Base-by-base conservation (phyloP, 192 early-diverging fungal species). In the Chytriomyces sp. region DNA sequence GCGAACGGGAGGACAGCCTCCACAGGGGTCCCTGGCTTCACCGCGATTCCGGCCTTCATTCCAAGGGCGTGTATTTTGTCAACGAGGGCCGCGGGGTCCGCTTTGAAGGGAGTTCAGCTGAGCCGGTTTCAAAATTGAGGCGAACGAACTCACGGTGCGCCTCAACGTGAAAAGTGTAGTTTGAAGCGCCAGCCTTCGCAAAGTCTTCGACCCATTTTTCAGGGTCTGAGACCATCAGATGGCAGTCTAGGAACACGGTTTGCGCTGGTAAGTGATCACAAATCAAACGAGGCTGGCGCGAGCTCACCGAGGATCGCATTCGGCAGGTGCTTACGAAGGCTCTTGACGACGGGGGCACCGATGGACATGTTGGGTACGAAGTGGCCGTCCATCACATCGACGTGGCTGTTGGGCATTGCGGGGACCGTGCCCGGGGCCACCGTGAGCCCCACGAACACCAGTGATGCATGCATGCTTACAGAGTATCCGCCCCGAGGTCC, bases 311-410 rank as follows among this genome's bases (percentile, higher is more conserved):
- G 87, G 77, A 95, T 96, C n/a, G 88, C 93, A 41, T 94, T 82
- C 5, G 94, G 91, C 40, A 65, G 4, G 80, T 95, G 93, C 74
- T 92, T 90, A 52, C 93, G 86, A 41, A 98, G 81, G 57, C 86
- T 83, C 67, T 92, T 87, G 75, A 98, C 92, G 49, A 98, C 90
- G 22, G 96, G 96, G 3, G 95, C 92, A 12, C 96, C 96, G 14
- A 96, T 88, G 12, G 96, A 96, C 39, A 98, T 81, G 82, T 98
- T 98, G 58, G 96, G 96, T 10, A 98, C 96, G 82, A 98, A 98
- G 75, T 98, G 96, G 7, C 96, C 91, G 73, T 94, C 93, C 96
- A 98, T 96, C 17, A 98, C 88, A 79, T 95, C 92, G 90, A 88
- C 77, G 44, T 65, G 63, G 22, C 63, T 65, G 33, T 28, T 81